phyloP scores from a whole-genome alignment of 305 asterid species.

The Lippia alba region DNA sequence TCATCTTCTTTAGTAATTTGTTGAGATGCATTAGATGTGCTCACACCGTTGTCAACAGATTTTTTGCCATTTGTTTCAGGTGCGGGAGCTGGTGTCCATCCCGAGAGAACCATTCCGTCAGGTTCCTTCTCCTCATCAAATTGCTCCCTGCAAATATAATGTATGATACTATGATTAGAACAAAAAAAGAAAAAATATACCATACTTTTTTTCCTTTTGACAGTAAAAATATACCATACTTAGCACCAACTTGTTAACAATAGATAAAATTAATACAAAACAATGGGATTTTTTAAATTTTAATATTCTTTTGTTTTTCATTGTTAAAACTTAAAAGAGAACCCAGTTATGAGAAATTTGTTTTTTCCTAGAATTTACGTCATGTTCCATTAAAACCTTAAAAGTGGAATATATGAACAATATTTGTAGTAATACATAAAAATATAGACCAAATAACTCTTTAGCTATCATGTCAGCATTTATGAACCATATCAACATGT shows the following conservation, averaged over 20 bases:
- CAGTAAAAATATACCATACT: neutral
- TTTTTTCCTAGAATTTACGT: neutral
- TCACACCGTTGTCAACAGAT: constrained; percentile 59
- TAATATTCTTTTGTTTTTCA: too few relatives aligned
- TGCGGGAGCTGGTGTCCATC: constrained; percentile 75
- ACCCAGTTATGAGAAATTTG: neutral
- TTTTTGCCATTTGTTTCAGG: constrained; percentile 49
- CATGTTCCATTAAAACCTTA: too few relatives aligned
- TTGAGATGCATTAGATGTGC: constrained; percentile 63
- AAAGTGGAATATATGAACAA: too few relatives aligned
- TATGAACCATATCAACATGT: neutral
- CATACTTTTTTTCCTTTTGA: too few relatives aligned
- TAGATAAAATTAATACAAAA: too few relatives aligned
- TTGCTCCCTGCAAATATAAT: constrained; percentile 64
- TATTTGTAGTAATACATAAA: neutral
- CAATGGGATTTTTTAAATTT: too few relatives aligned
- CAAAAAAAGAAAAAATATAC: neutral
- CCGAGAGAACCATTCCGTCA: constrained; percentile 83
- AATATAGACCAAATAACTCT: neutral
- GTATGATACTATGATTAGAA: constrained; percentile 15
- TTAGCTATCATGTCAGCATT: neutral
- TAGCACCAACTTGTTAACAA: neutral
- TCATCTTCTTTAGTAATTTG: constrained; percentile 59
- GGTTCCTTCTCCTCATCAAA: constrained; percentile 98
- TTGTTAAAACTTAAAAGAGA: neutral